Evolutionary conservation across 148 eudicot species (phyloP).

Genomic region (Beta vulgaris): DNA sequence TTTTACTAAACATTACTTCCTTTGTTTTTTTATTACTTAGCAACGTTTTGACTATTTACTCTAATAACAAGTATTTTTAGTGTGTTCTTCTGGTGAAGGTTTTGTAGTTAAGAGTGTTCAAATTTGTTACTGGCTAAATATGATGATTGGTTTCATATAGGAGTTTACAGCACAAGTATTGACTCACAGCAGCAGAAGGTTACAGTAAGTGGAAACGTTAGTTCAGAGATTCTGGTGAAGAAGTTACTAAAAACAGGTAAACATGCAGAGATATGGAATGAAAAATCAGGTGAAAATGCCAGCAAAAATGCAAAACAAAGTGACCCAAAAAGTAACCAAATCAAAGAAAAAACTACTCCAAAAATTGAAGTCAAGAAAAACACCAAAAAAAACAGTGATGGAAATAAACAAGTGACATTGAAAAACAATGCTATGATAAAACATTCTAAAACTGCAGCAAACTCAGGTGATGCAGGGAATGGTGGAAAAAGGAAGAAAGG

Average conservation of each 20-base stretch:
- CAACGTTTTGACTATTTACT: too few species aligned
- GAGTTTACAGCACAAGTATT: constrained; percentile 62
- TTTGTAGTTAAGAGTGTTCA: too few species aligned
- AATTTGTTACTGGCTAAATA: too few species aligned
- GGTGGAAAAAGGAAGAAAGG: constrained; percentile 52
- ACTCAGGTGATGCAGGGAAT: constrained; percentile 12
- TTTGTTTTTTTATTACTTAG: too few species aligned
- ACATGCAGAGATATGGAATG: constrained; percentile 65
- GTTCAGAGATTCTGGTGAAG: constrained; percentile 50
- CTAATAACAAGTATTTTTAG: too few species aligned
- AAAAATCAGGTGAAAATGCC: constrained; percentile 24
- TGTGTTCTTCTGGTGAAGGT: too few species aligned
- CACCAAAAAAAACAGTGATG: constrained; percentile 16
- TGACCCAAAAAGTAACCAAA: constrained; percentile 22
- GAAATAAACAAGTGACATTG: constrained; percentile 11
- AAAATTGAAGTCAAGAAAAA: constrained; percentile 6
- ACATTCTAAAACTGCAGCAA: constrained; percentile 14
- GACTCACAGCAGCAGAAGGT: constrained; percentile 68
- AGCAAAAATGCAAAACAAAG: constrained; percentile 32
- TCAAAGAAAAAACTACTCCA: constrained; percentile 26
- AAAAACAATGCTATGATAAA: constrained; percentile 5
- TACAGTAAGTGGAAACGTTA: constrained; percentile 59
- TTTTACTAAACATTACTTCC: too few species aligned
- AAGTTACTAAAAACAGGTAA: constrained; percentile 59
- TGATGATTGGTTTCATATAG: constrained; percentile 20